Evolutionary conservation across 1,284 basidiomycete species (phyloP), one percentile per base, ranked within the genome.

Genomic region (Xanthoconium separans): DNA sequence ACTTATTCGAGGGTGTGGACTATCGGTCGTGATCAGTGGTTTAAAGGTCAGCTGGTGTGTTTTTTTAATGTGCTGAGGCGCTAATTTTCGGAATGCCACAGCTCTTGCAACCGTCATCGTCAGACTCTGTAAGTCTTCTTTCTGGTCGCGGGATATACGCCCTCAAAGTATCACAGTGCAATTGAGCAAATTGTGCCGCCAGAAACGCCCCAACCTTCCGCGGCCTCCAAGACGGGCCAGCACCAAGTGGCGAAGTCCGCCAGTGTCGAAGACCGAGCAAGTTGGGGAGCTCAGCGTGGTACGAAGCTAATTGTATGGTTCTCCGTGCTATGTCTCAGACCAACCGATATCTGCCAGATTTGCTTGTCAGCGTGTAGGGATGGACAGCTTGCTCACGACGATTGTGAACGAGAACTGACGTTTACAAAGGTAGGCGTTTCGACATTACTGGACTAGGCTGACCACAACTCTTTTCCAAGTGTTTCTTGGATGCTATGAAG

Each of bases 321-420:
- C 42, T 22, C 22, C 27, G 27, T 27, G 27, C 27, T 5, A 5
- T 36, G 13, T 22, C 27, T 39, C 9, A 4, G 44, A 44, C 34
- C 22, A 11, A 64, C 7, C 4, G 30, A 36, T 1, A 24, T 36
- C 9, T 2, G 3, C 16, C n/a, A 68, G 66, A 65, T 71, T 29
- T 71, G 57, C 44, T 30, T 68, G 34, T 69, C 69, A 0, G 66
- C 69, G 15, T 71, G 68, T 30, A 59, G 57, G 18, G 65, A 69
- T 16, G 46, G 44, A 15, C 61, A 70, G 7, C 8, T 37, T 16
- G 69, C 65, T 2, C 58, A 56, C 11, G 68, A 68, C 22, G 59
- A 65, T 24, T 37, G 45, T 15, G 43, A 47, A 44, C 58, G 37
- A 31, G 50, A 41, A 27, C 18, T 57, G 22, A 69, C 69, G 4